Evolutionary conservation across 352 stramenopile genomes (phyloP).

Genomic region (Pythium rhizo-oryzae): DNA sequence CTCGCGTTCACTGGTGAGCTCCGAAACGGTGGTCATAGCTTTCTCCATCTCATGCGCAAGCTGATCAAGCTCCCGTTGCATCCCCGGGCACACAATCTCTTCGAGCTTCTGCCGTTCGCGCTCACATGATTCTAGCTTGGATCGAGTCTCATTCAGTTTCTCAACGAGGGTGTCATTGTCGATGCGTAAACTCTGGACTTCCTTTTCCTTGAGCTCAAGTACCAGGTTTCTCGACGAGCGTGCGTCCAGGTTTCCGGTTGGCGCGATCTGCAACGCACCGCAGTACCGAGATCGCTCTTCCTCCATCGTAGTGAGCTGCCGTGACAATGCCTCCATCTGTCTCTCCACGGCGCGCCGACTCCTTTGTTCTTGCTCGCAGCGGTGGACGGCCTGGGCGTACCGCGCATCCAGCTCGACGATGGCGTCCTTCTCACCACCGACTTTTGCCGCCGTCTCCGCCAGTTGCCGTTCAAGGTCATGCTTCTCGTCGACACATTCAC

Average conservation of each 20-base stretch:
- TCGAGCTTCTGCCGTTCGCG: slow-evolving; percentile 8
- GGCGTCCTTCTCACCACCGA: slow-evolving; percentile 55
- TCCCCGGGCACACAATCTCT: slow-evolving; percentile 18
- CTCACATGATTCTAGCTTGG: slow-evolving; percentile 1
- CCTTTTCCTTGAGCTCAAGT: slow-evolving; percentile 58
- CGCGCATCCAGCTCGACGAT: slow-evolving; percentile 60
- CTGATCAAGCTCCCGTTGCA: slow-evolving; percentile 31
- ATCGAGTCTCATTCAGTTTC: neutral
- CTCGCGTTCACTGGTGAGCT: slow-evolving; percentile 8
- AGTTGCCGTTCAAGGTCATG: slow-evolving; percentile 30
- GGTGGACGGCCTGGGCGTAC: slow-evolving; percentile 52
- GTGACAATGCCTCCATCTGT: slow-evolving; percentile 34
- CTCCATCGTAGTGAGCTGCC: slow-evolving; percentile 51
- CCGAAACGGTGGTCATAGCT: neutral
- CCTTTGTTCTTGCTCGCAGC: slow-evolving; percentile 57
- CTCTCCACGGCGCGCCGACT: slow-evolving; percentile 40
- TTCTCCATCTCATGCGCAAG: neutral
- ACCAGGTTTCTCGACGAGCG: slow-evolving; percentile 41
- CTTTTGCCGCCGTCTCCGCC: slow-evolving; percentile 31
- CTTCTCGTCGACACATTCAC: slow-evolving; percentile 35
- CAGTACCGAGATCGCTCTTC: slow-evolving; percentile 56
- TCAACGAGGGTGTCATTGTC: neutral
- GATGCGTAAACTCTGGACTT: slow-evolving; percentile 27
- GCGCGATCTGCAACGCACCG: slow-evolving; percentile 41
- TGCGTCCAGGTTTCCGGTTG: slow-evolving; percentile 34